These are phyloP conservation scores for Ophiostoma ulmi DNA, from an alignment of 2,329 filamentous ascomycete genomes.

Conservation along the genomic window DNA sequence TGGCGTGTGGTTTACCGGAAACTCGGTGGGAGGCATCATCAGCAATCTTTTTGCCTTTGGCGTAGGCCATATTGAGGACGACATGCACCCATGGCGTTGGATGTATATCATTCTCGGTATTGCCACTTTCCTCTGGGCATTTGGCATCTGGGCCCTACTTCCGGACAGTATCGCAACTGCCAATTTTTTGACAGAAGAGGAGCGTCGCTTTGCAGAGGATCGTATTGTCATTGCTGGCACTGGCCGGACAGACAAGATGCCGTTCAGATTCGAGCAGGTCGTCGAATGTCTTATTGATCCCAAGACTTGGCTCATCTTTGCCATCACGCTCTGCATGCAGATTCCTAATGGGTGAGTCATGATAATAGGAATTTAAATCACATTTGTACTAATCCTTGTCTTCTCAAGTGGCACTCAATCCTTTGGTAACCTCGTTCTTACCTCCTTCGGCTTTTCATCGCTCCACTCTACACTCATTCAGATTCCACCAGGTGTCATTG, in stretches of 20 bases:
- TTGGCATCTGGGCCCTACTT: conserved; percentile 6
- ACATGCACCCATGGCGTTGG: conserved; percentile 14
- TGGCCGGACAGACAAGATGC: conserved; percentile 10
- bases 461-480: conserved; percentile 7
- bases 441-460: conserved; percentile 7
- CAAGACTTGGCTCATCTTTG: conserved; percentile 16
- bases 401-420: conserved; percentile 11
- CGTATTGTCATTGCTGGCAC: conserved; percentile 9
- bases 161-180: conserved; percentile 7
- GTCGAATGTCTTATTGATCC: conserved; percentile 1
- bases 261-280: not conserved
- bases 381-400: not conserved
- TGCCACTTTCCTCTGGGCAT: conserved; percentile 10
- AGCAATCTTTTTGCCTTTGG: conserved; percentile 14
- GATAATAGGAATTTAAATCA: not conserved
- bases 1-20: conserved; percentile 10
- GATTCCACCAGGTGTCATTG: conserved; percentile 11
- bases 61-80: conserved; percentile 8
- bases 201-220: conserved; percentile 9
- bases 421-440: conserved; percentile 11
- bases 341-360: conserved; percentile 14
- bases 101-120: conserved; percentile 12
- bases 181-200: not conserved
- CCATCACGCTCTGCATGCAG: conserved; percentile 14
- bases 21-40: conserved; percentile 1